Conservation (phyloP, 2,329 filamentous ascomycete genomes). For the Fusarium sp. region DNA sequence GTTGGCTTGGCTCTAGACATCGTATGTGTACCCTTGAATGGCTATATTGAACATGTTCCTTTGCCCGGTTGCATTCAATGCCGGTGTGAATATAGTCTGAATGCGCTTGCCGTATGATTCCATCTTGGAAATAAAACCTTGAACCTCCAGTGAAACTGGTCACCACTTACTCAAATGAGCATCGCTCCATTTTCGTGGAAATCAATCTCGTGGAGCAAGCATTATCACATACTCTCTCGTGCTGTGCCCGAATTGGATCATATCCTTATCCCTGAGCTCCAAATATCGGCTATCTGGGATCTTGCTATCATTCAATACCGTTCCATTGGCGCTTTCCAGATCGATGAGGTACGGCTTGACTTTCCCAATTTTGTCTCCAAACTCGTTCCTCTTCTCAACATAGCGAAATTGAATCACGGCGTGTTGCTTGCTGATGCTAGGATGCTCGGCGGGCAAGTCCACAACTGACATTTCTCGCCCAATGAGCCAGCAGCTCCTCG, state of each 20-base stretch:
- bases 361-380: slow-evolving; percentile 80
- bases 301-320: slow-evolving; percentile 78
- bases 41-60: background rate
- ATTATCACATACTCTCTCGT: slow-evolving; percentile 96
- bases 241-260: slow-evolving; percentile 87
- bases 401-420: slow-evolving; percentile 94
- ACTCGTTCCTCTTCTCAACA: slow-evolving; percentile 84
- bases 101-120: background rate
- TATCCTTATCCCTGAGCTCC: slow-evolving; percentile 87
- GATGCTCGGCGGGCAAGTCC: slow-evolving; percentile 86
- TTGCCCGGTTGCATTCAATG: background rate
- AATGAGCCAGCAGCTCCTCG: slow-evolving; percentile 88
- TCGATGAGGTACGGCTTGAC: slow-evolving; percentile 93
- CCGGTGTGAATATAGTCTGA: background rate
- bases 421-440: slow-evolving; percentile 94
- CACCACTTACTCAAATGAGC: background rate
- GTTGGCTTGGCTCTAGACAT: background rate
- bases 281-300: slow-evolving; percentile 82
- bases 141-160: background rate
- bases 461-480: slow-evolving; percentile 83
- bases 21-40: background rate
- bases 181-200: background rate
- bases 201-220: slow-evolving; percentile 66
- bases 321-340: slow-evolving; percentile 92
- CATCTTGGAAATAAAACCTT: background rate